These are phyloP conservation scores for Proliferodiscus dingleyae DNA, from an alignment of 2,329 filamentous ascomycete species.

Conservation along the genomic window DNA sequence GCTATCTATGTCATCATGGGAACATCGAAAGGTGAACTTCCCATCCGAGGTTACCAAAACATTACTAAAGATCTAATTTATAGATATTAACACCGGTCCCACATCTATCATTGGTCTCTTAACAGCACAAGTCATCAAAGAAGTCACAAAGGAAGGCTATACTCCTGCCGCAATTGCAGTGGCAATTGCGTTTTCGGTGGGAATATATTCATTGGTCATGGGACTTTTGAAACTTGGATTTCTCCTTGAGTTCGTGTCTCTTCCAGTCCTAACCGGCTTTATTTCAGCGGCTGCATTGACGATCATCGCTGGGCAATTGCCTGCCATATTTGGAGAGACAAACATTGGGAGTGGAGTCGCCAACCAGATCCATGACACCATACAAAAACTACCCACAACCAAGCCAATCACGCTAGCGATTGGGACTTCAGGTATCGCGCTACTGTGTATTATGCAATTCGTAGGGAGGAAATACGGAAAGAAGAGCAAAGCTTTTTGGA, in stretches of 20 bases:
- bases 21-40: conserved; percentile 50
- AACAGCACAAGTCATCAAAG: conserved; percentile 56
- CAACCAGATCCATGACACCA: conserved; percentile 54
- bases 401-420: conserved; percentile 46
- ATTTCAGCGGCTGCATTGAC: conserved; percentile 62
- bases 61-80: conserved; percentile 43
- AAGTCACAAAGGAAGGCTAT: conserved; percentile 45
- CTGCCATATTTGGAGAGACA: conserved; percentile 29
- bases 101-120: conserved; percentile 62
- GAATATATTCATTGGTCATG: conserved; percentile 54
- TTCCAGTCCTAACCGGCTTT: conserved; percentile 60
- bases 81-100: conserved; percentile 39
- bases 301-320: conserved; percentile 60
- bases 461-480: conserved; percentile 49
- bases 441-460: conserved; percentile 51
- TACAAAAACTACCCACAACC: conserved; percentile 50
- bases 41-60: background rate
- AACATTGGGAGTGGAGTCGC: conserved; percentile 48
- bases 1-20: conserved; percentile 55
- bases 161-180: conserved; percentile 52
- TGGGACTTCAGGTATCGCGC: conserved; percentile 51
- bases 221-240: conserved; percentile 61
- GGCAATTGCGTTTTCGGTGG: conserved; percentile 59
- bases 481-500: conserved; percentile 53
- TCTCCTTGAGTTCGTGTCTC: conserved; percentile 61